Percentiles rank a stretch among this genome's conserved stretches.
Evolutionary conservation across 495 filamentous ascomycete species (phyloP).

Genomic region (Xanthoparmelia taractica): DNA sequence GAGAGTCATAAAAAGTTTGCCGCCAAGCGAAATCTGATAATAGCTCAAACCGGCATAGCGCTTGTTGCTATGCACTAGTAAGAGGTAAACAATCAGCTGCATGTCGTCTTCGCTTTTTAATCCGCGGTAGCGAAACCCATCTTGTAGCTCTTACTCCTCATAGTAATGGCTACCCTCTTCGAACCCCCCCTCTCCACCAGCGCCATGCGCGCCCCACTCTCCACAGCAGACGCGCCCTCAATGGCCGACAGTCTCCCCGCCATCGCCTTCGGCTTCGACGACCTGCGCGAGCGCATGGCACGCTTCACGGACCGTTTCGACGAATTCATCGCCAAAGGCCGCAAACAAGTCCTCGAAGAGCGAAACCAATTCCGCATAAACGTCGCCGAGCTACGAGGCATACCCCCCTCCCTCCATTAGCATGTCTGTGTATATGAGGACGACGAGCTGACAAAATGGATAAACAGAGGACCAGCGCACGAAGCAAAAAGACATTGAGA

Average conservation of each 20-base stretch:
- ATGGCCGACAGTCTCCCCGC: conserved; percentile 78
- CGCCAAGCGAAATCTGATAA: background rate
- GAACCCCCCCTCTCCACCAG: conserved; percentile 71
- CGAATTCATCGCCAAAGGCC: conserved; percentile 82
- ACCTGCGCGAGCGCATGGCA: conserved; percentile 88
- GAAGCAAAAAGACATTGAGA: conserved; percentile 80
- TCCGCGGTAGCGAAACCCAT: background rate
- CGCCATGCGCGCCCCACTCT: conserved; percentile 61
- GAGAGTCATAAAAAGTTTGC: background rate
- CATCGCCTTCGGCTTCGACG: conserved; percentile 94
- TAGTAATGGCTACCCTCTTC: conserved; percentile 66
- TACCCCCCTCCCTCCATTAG: conserved; percentile 19
- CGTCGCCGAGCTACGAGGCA: conserved; percentile 83
- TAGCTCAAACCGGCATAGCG: conserved; percentile 1
- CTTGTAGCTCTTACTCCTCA: conserved; percentile 26
- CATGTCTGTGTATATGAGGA: no score
- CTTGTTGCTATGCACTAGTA: conserved; percentile 7
- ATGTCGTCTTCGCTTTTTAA: background rate
- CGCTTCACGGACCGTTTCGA: conserved; percentile 89
- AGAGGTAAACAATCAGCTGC: conserved; percentile 7
- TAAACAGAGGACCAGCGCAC: conserved; percentile 82
- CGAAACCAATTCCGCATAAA: conserved; percentile 89
- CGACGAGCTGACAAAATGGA: conserved; percentile 23
- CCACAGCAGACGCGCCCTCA: conserved; percentile 48
- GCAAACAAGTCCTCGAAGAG: conserved; percentile 84